Evolutionary conservation across 176 grass and related monocot genomes (phyloP), one percentile per base, ranked within the genome.

Genomic region (Triticum timopheevii): DNA sequence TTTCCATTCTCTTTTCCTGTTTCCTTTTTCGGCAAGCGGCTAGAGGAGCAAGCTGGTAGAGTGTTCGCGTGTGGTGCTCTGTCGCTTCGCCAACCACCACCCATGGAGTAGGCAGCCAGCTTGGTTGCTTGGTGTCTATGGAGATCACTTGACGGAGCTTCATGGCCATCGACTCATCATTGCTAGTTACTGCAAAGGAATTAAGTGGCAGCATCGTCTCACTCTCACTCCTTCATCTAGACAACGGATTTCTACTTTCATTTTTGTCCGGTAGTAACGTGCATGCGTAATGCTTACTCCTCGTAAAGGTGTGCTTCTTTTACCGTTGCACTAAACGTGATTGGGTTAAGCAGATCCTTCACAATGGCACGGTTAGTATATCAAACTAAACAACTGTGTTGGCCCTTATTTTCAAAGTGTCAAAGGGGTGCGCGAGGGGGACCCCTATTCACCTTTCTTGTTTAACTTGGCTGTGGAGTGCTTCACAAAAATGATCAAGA

Each of bases 171-270:
- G 13, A 2, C 10, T 45, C 71, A 3, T 19, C 25, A 0, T 49
- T 49, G 45, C 4, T 13, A 49, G 7, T 68, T 22, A 31, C 17
- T 20, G n/a, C 50, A 16, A 61, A 44, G 10, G 24, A 59, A 59
- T 59, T 59, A 31, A 17, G 36, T 6, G 25, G 38, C n/a, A 13
- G 17, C 61, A 45, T 45, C 25, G 25, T 52, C 36, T 79, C 42
- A 33, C 40, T 83, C 42, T 79, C 89, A n/a, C 1, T 42, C 42
- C 31, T 73, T 30, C 58, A 15, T 45, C 36, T n/a, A 22, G 17
- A 24, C 31, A 87, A 79, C 74, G 25, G 74, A 80, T 75, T 83
- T 80, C 89, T 63, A 22, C 77, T 90, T 87, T 30, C 36, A 34
- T 28, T 8, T 7, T 66, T 72, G 84, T 70, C 73, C 56, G 2